Conservation (phyloP, 768 basidiomycete genomes). For the Tulasnella calospora region DNA sequence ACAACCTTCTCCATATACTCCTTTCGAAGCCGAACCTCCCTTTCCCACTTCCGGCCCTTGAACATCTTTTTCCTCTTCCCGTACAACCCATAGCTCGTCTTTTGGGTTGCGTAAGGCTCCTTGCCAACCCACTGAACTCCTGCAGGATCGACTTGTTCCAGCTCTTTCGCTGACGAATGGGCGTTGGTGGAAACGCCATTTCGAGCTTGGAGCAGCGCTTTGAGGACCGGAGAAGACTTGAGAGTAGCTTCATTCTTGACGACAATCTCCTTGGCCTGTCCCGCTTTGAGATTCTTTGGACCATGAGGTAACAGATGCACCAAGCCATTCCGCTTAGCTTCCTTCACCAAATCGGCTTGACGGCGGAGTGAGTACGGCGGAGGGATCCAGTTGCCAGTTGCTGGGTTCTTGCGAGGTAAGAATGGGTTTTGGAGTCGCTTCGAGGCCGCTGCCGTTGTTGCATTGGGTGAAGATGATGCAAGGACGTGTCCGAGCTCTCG, state of each 20-base stretch:
- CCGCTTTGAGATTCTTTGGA: slow-evolving; percentile 43
- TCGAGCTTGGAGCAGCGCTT: slow-evolving; percentile 28
- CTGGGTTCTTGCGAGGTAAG: slow-evolving; percentile 54
- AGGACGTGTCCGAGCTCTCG: neutral
- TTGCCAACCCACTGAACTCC: slow-evolving; percentile 29
- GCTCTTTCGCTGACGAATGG: slow-evolving; percentile 37
- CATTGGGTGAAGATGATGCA: neutral
- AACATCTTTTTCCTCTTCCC: slow-evolving; percentile 79
- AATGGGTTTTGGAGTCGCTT: slow-evolving; percentile 56
- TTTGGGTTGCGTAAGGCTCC: slow-evolving; percentile 33
- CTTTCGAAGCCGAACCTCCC: slow-evolving; percentile 15
- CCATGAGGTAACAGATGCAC: slow-evolving; percentile 64
- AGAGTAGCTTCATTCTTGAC: neutral
- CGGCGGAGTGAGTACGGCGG: slow-evolving; percentile 67
- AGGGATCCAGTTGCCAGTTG: slow-evolving; percentile 61
- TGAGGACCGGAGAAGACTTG: slow-evolving; percentile 30
- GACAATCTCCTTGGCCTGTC: neutral
- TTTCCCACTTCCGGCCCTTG: slow-evolving; percentile 88
- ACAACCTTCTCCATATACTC: slow-evolving; percentile 23
- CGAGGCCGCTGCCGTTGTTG: neutral
- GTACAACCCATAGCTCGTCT: slow-evolving; percentile 52
- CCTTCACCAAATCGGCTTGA: slow-evolving; percentile 74
- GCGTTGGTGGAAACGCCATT: slow-evolving; percentile 33
- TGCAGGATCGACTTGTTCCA: slow-evolving; percentile 28
- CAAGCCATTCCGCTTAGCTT: slow-evolving; percentile 51